Percentiles rank a stretch among this genome's conserved stretches.
These are phyloP conservation scores for Amphicarpaea edgeworthii DNA, from an alignment of 306 rosid genomes.

Conservation along the genomic window DNA sequence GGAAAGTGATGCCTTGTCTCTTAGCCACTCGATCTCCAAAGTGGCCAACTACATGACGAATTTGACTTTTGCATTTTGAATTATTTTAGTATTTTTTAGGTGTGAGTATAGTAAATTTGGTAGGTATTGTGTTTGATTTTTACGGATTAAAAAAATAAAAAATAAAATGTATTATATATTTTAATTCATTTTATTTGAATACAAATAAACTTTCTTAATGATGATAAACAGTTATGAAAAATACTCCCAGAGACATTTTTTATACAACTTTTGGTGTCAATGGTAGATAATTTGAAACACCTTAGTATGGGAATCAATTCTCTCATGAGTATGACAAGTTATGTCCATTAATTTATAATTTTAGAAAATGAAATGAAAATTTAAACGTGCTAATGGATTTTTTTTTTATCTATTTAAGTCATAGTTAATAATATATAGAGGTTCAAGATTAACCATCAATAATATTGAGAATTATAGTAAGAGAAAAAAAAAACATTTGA, in stretches of 20 bases:
- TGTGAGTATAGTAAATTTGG: too few relatives aligned
- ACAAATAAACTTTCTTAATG: too few relatives aligned
- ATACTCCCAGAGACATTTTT: too few relatives aligned
- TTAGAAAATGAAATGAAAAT: neutral
- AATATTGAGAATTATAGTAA: neutral
- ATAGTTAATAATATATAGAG: too few relatives aligned
- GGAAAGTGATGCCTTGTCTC: slow-evolving; percentile 40
- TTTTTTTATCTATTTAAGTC: too few relatives aligned
- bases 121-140: too few relatives aligned
- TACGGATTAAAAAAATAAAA: too few relatives aligned
- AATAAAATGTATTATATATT: too few relatives aligned
- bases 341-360: neutral
- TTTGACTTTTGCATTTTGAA: neutral
- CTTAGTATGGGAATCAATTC: neutral
- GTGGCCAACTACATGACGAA: neutral
- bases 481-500: too few relatives aligned
- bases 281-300: neutral
- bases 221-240: too few relatives aligned
- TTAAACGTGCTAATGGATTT: neutral
- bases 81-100: neutral
- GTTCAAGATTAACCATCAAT: neutral
- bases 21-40: neutral
- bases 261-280: too few relatives aligned
- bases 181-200: too few relatives aligned
- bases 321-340: neutral